Base-by-base conservation (phyloP, 2,329 filamentous ascomycete genomes). In the Cladophialophora immunda region DNA sequence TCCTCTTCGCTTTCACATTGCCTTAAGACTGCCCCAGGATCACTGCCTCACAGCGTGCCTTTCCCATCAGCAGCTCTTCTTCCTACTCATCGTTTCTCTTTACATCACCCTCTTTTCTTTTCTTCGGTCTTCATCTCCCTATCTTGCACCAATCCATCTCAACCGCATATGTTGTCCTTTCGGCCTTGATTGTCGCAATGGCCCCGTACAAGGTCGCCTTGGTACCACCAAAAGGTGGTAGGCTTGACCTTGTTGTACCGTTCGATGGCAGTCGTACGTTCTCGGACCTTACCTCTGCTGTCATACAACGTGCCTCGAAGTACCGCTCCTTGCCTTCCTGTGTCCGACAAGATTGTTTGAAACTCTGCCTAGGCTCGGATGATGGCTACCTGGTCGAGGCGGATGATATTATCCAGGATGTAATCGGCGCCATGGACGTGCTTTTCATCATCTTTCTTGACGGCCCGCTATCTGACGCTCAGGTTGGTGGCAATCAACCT, bases 191-290 rank as follows among this genome's bases (percentile, higher is more conserved):
- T 32, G 19, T 15, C 60, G 13, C 25, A 22, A 63, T 64, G 64
- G 64, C 60, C 4, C 54, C 59, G 25, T 58, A 58, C 59, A 66
- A 54, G 60, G 30, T 64, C 19, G 60, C 52, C 36, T 36, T 67
- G 22, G 52, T 64, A 55, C 65, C 56, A 8, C 65, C 65, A 7
- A 60, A 67, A 19, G 65, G 65, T 50, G 59, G 54, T 47, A 58
- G 54, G 17, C 55, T 67, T 36, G 60, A 64, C 32, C 60, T 67
- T 29, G 56, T 60, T 7, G 13, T 67, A 17, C 60, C 54, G 11
- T 55, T 64, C 41, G 64, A 66, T 54, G 59, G 38, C 50, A 45
- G 47, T 30, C 22, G 34, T 27, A 45, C 64, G 5, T 58, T 66
- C 30, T 27, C 52, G 13, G 38, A 57, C 30, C 58, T 66, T n/a